phyloP scores from a whole-genome alignment of 225 moss, liverwort and hornwort species.

The Lunularia cruciata region DNA sequence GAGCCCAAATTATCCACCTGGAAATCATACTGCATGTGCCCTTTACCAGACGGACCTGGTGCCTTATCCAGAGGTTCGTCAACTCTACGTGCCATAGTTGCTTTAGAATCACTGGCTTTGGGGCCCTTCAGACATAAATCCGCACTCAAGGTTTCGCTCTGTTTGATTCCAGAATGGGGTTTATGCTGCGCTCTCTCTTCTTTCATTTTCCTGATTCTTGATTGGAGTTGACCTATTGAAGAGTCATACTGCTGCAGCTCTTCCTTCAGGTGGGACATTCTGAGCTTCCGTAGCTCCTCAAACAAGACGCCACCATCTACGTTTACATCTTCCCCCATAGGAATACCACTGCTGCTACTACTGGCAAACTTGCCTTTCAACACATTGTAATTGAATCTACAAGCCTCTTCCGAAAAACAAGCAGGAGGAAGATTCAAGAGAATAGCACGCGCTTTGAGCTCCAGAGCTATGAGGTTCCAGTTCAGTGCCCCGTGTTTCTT shows the following conservation, averaged over 20 bases:
- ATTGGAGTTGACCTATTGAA: slow-evolving; percentile 71
- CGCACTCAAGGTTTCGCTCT: slow-evolving; percentile 13
- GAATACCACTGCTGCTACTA: slow-evolving; percentile 48
- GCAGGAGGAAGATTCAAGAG: slow-evolving; percentile 52
- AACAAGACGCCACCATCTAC: slow-evolving; percentile 58
- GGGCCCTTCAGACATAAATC: neutral
- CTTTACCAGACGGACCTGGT: slow-evolving; percentile 9
- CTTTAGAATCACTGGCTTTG: slow-evolving; percentile 14
- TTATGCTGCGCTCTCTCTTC: slow-evolving; percentile 51
- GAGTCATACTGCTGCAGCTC: slow-evolving; percentile 72
- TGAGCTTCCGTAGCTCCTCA: slow-evolving; percentile 70
- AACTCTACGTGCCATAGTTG: neutral
- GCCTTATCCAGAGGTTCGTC: slow-evolving; percentile 5
- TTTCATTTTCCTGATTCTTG: slow-evolving; percentile 61
- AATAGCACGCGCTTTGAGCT: slow-evolving; percentile 71
- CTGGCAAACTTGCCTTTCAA: slow-evolving; percentile 58
- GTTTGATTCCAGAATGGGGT: slow-evolving; percentile 31
- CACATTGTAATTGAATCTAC: slow-evolving; percentile 56
- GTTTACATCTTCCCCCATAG: slow-evolving; percentile 46
- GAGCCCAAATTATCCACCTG: neutral
- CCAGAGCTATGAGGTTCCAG: slow-evolving; percentile 62
- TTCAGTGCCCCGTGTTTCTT: slow-evolving; percentile 68
- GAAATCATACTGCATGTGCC: slow-evolving; percentile 3
- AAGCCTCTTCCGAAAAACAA: slow-evolving; percentile 67
- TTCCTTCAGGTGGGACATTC: slow-evolving; percentile 77